Percentiles rank a stretch among this genome's conserved stretches.
These are phyloP conservation scores for Cryptosporidium xiaoi DNA, from an alignment of 169 alveolate genomes.

Conservation along the genomic window DNA sequence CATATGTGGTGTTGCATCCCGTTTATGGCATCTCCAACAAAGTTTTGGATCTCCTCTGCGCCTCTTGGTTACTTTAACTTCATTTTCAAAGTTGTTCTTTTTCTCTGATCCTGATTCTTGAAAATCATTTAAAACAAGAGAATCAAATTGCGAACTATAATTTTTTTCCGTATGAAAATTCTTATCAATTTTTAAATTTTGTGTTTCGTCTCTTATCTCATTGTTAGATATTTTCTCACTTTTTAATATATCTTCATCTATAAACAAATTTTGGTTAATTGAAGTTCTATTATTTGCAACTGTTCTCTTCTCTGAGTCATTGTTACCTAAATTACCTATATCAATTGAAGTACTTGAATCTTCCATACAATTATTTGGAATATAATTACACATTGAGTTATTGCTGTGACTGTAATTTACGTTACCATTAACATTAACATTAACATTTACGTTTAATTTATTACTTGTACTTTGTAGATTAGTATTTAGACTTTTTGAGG, in stretches of 20 bases:
- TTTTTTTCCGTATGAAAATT: background rate
- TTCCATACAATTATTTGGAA: slow-evolving; percentile 6
- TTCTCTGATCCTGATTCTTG: slow-evolving; percentile 9
- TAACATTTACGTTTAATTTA: slow-evolving; percentile 48
- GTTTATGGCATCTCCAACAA: slow-evolving; percentile 75
- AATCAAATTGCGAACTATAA: slow-evolving; percentile 1
- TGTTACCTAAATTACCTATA: background rate
- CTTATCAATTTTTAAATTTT: slow-evolving; percentile 19
- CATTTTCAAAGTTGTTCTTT: slow-evolving; percentile 5
- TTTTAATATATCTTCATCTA: slow-evolving; percentile 14
- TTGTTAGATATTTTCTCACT: slow-evolving; percentile 1
- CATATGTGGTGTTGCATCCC: slow-evolving; percentile 75
- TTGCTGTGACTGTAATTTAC: slow-evolving; percentile 38
- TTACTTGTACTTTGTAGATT: slow-evolving; percentile 41
- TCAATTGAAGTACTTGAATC: slow-evolving; percentile 12
- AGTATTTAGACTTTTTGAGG: slow-evolving; percentile 29
- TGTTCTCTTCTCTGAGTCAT: background rate
- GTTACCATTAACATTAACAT: slow-evolving; percentile 55
- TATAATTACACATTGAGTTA: background rate
- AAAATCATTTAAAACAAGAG: slow-evolving; percentile 3
- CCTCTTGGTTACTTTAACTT: slow-evolving; percentile 24
- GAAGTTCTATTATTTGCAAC: background rate
- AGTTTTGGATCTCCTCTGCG: slow-evolving; percentile 63
- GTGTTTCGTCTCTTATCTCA: slow-evolving; percentile 9
- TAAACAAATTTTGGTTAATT: background rate